Base-by-base conservation (phyloP, 2,329 filamentous ascomycete genomes). In the Drechslera avenae region DNA sequence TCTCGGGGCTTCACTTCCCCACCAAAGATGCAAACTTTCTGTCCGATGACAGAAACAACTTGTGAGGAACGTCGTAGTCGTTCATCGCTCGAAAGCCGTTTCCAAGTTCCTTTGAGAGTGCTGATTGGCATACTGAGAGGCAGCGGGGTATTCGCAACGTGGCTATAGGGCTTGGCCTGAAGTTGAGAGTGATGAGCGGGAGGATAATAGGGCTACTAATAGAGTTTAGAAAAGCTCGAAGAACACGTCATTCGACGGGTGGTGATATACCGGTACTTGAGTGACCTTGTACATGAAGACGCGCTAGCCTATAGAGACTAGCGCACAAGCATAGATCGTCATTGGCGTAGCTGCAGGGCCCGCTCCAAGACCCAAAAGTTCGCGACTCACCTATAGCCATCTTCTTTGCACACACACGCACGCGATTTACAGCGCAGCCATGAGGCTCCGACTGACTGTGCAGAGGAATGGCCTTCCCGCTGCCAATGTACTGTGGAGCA, bases 11-110 rank as follows among this genome's bases (percentile, higher is more conserved):
- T 75, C 41, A 86, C 73, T 71, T 94, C 90, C 59, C 90, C 91
- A 52, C 91, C 90, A 66, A 91, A 95, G 63, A 95, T 79, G 71
- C 85, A 87, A 36, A 82, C 80, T n/a, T 76, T 79, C 12, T 80
- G 76, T 37, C 75, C 77, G 17, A 87, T 73, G 33, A 87, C 77
- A 35, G 89, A 81, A 60, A 91, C 70, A 3, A 83, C 82, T 66
- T 94, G 90, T 0, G 89, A 91, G 1, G 90, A 93, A 46, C 89
- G 86, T 32, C 84, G 83, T 6, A 91, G 79, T 28, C 68, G 60
- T 21, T 74, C 68, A 16, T 60, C 58, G 1, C 60, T 46, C 45
- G 69, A 52, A 16, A 78, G 54, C 17, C 70, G 68, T 26, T 63
- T 70, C 76, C 76, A 78, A 9, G 52, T 66, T 40, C 66, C 72